phyloP scores from a whole-genome alignment of 1,284 basidiomycete species.

The Boletellus deceptivus region DNA sequence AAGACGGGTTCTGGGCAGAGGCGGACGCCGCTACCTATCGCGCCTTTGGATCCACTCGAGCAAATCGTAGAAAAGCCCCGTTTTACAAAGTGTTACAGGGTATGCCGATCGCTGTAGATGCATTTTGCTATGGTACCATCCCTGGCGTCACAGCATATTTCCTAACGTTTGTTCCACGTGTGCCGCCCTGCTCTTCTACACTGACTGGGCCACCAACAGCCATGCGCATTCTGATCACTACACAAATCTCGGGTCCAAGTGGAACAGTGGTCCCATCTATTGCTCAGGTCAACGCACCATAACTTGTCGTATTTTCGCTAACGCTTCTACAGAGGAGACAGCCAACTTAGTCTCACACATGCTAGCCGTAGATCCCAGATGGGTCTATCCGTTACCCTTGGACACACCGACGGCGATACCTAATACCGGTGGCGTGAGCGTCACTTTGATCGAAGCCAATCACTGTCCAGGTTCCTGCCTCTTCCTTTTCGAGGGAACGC shows the following conservation, averaged over 20 bases:
- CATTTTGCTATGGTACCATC: slow-evolving; percentile 91
- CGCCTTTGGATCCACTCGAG: slow-evolving; percentile 46
- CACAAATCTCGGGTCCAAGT: slow-evolving; percentile 82
- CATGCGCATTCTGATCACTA: slow-evolving; percentile 96
- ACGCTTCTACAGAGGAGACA: slow-evolving; percentile 51
- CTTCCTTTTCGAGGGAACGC: slow-evolving; percentile 90
- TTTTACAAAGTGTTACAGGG: slow-evolving; percentile 97
- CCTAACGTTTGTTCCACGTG: slow-evolving; percentile 55
- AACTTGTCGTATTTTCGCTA: not conserved
- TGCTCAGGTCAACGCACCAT: slow-evolving; percentile 58
- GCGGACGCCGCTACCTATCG: slow-evolving; percentile 57
- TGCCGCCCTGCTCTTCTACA: not conserved
- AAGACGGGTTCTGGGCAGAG: slow-evolving; percentile 83
- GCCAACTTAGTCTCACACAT: slow-evolving; percentile 90
- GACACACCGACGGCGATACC: slow-evolving; percentile 75
- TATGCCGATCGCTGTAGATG: slow-evolving; percentile 97
- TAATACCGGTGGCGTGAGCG: slow-evolving; percentile 80
- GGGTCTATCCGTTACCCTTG: slow-evolving; percentile 85
- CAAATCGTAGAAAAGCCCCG: slow-evolving; percentile 75
- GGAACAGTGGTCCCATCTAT: slow-evolving; percentile 92
- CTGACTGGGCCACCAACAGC: slow-evolving; percentile 39
- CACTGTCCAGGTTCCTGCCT: slow-evolving; percentile 95
- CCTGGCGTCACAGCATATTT: slow-evolving; percentile 88
- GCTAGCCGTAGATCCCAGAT: slow-evolving; percentile 83
- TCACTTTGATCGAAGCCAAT: slow-evolving; percentile 96